phyloP scores from a whole-genome alignment of 257 asterid genomes.

The Mitragyna speciosa region DNA sequence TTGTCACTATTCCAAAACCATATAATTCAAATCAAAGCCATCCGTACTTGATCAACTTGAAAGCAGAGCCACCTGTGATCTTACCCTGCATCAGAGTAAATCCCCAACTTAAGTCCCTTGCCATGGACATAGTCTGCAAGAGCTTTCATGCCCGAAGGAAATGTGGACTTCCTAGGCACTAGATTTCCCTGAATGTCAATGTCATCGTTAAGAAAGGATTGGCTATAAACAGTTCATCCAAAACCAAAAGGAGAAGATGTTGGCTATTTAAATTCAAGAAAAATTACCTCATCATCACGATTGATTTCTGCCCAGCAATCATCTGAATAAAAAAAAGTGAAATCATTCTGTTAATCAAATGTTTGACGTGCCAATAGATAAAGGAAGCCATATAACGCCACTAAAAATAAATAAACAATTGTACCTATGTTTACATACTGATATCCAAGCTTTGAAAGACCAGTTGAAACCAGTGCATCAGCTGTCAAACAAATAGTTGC shows the following conservation, averaged over 20 bases:
- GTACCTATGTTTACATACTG: constrained; percentile 82
- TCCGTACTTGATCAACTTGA: neutral
- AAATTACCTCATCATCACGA: constrained; percentile 59
- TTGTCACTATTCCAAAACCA: no score
- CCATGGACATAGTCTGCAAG: constrained; percentile 84
- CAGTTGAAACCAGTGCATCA: constrained; percentile 92
- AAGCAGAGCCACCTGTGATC: neutral
- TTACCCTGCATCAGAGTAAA: constrained; percentile 95
- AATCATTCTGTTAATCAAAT: constrained; percentile 19
- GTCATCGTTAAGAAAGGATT: neutral
- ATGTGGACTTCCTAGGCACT: constrained; percentile 67
- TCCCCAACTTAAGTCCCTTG: constrained; percentile 90
- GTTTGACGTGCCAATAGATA: neutral
- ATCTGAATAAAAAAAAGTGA: constrained; percentile 40
- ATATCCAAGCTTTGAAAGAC: constrained; percentile 80
- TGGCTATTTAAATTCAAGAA: neutral
- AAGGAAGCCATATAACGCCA: neutral
- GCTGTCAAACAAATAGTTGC: constrained; percentile 42
- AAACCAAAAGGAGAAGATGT: neutral
- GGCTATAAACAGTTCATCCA: neutral
- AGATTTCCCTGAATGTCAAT: constrained; percentile 59
- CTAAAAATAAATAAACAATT: neutral
- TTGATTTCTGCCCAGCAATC: constrained; percentile 85
- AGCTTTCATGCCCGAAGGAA: constrained; percentile 95
- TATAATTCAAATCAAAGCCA: neutral